phyloP scores from a whole-genome alignment of 176 grass and related monocot genomes.

The Oropetium thomaeum region DNA sequence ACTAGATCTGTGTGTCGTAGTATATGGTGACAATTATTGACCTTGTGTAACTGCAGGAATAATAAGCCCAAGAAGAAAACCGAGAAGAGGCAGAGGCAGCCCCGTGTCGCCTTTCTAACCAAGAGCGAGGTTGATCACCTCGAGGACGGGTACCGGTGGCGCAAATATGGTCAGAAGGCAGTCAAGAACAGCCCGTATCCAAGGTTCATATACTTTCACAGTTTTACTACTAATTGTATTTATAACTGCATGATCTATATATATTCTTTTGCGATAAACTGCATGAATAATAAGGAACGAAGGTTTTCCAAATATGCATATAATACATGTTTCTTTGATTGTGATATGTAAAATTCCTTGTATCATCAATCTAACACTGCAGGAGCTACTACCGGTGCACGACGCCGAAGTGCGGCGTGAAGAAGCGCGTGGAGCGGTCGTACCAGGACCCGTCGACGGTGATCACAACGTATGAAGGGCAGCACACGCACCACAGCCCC shows the following conservation, averaged over 20 bases:
- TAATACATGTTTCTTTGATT: too few species aligned
- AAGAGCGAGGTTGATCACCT: slow-evolving; percentile 98
- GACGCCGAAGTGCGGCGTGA: slow-evolving; percentile 83
- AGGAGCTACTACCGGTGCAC: slow-evolving; percentile 99
- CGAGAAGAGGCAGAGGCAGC: slow-evolving; percentile 68
- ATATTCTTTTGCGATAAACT: too few species aligned
- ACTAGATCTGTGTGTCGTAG: neutral
- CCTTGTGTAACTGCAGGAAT: slow-evolving; percentile 34
- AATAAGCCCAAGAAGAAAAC: slow-evolving; percentile 74
- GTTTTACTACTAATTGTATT: neutral
- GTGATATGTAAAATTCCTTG: neutral
- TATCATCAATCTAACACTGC: neutral
- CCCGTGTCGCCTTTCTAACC: slow-evolving; percentile 84
- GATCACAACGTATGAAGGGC: slow-evolving; percentile 94
- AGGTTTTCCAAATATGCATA: neutral
- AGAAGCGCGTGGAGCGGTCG: slow-evolving; percentile 93
- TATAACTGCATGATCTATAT: slow-evolving; percentile 13
- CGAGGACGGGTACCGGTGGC: slow-evolving; percentile 96
- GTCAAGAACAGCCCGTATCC: slow-evolving; percentile 98
- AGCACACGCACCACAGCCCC: slow-evolving; percentile 83
- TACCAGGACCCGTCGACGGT: slow-evolving; percentile 81
- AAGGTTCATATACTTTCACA: slow-evolving; percentile 43
- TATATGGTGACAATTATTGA: neutral
- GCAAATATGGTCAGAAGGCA: slow-evolving; percentile 98
- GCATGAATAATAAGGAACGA: too few species aligned